A percentile compares a stretch with the other conserved stretches of the same genome.
Evolutionary conservation across 345 rosid species (phyloP).

Genomic region (Camelina hispida): DNA sequence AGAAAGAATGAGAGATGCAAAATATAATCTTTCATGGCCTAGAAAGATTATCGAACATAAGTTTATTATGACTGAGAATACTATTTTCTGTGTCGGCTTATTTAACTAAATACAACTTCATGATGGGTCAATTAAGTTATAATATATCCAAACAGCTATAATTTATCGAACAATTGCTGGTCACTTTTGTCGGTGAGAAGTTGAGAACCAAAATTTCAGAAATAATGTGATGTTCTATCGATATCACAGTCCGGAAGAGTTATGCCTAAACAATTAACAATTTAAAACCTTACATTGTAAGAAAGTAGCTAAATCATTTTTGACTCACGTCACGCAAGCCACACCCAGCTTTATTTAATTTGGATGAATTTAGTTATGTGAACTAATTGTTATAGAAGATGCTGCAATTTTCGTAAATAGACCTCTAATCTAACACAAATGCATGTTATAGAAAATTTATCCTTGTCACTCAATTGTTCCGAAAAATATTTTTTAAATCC

Average conservation of each 20-base stretch:
- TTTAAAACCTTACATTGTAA: not conserved
- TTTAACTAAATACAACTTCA: not conserved
- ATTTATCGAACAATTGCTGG: not conserved
- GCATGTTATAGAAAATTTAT: not conserved
- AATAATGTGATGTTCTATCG: conserved; percentile 9
- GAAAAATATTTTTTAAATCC: too few relatives aligned
- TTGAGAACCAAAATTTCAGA: conserved; percentile 9
- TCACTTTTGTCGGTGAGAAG: conserved; percentile 33
- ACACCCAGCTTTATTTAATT: not conserved
- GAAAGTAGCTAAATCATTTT: not conserved
- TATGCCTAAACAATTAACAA: not conserved
- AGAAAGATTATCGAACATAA: not conserved
- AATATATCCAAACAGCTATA: not conserved
- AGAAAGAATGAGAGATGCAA: too few relatives aligned
- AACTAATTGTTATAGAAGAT: too few relatives aligned
- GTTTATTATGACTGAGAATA: not conserved
- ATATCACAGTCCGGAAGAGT: not conserved
- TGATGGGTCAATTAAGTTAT: not conserved
- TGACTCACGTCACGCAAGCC: not conserved
- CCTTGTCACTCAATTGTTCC: not conserved
- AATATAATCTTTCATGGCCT: too few relatives aligned
- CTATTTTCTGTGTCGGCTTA: not conserved
- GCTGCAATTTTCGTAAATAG: not conserved
- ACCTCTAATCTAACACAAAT: not conserved
- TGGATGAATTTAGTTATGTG: not conserved